Evolutionary conservation across 257 asterid species (phyloP), one percentile per base, ranked within the genome.

Genomic region (Fraxinus anomala): DNA sequence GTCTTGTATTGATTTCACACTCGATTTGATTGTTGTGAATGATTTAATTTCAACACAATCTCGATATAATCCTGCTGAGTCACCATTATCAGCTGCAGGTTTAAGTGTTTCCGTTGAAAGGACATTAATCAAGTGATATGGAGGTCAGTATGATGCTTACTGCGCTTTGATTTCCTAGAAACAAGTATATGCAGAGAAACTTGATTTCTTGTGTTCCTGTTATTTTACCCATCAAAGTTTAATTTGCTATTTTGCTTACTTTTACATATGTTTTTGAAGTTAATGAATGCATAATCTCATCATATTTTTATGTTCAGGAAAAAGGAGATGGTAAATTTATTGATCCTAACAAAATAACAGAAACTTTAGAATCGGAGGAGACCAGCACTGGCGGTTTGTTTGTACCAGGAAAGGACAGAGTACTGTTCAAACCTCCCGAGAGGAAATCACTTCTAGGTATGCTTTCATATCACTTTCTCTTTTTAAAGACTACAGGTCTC

Each of bases 401-500:
- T 51, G 77, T 87, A 68, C 89, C 90, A 3, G 96, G 89, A 51
- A 90, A 86, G 87, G 96, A 91, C 70, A 82, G 90, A 83, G 86
- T 94, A 8, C 81, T 90, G 59, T 94, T 89, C 81, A 83, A 88
- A 82, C 86, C 88, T 63, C 73, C 88, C 0, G 97, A 90, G 82
- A 82, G 89, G 75, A 94, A 90, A 87, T 94, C 97, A 2, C 82
- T 81, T 74, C 72, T 92, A 83, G 97, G 97, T 92, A 86, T 70
- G 82, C 21, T 54, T 73, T 83, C 47, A 26, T 72, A 13, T 73
- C 10, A 28, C 3, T 11, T 1, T 33, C 28, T 73, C 8, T 23
- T 78, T 71, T 40, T 40, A 40, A 40, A 40, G 14, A 40, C 14
- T 40, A 10, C 47, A 44, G 4, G 54, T 12, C 54, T 44, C 19